Evolutionary conservation across 2,329 filamentous ascomycete species (phyloP).

Genomic region (Dactylellina leptospora): DNA sequence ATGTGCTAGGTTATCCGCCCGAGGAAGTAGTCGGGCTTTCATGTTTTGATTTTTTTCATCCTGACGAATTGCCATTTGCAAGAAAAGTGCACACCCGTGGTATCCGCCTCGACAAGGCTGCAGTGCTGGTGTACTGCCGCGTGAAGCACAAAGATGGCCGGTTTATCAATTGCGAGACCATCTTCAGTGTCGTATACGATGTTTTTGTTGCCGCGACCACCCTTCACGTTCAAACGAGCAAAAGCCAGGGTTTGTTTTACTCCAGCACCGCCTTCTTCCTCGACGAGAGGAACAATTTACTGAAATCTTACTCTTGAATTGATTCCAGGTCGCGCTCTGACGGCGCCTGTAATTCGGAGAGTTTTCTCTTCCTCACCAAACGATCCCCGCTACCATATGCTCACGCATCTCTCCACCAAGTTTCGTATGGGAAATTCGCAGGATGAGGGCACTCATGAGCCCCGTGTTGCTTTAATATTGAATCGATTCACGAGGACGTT

Average conservation of each 20-base stretch:
- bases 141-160: conserved; percentile 73
- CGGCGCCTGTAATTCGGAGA: conserved; percentile 79
- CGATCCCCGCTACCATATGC: conserved; percentile 88
- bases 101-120: conserved; percentile 81
- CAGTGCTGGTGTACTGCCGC: conserved; percentile 80
- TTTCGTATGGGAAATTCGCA: conserved; percentile 69
- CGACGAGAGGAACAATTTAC: too few species aligned
- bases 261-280: too few species aligned
- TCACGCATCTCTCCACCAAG: conserved; percentile 83
- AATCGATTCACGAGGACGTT: conserved; percentile 85
- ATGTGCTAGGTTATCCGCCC: conserved; percentile 82
- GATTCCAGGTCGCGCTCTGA: conserved; percentile 74
- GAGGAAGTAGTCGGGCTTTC: conserved; percentile 78
- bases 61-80: conserved; percentile 79
- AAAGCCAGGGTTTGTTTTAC: conserved; percentile 74
- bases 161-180: conserved; percentile 85
- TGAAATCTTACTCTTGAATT: conserved; percentile 10
- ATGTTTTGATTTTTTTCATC: conserved; percentile 86
- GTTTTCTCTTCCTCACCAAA: conserved; percentile 82
- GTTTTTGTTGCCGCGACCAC: conserved; percentile 85
- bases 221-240: conserved; percentile 74
- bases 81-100: conserved; percentile 76
- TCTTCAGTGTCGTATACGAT: conserved; percentile 88
- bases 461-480: conserved; percentile 81
- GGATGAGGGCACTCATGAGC: conserved; percentile 72